Conservation (phyloP, 805 yeast species). For the Candida awuae region DNA sequence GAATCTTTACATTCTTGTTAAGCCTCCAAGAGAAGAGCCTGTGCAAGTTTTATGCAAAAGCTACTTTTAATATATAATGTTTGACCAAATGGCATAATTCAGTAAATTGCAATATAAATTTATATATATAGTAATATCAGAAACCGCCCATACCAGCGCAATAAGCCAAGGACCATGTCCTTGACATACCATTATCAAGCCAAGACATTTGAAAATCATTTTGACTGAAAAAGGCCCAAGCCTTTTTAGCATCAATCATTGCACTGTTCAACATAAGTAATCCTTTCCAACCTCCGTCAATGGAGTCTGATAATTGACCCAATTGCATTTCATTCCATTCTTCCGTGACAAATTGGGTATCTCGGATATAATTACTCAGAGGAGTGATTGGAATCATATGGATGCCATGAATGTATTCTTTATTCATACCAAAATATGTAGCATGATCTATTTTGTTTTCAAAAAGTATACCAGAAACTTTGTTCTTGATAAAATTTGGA, state of each 20-base stretch:
- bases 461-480: constrained; percentile 60
- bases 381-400: constrained; percentile 73
- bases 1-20: too few species aligned
- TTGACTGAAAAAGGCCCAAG: constrained; percentile 37
- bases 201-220: constrained; percentile 28
- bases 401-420: constrained; percentile 66
- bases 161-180: constrained; percentile 55
- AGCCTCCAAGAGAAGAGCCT: too few species aligned
- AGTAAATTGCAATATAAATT: too few species aligned
- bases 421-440: constrained; percentile 56
- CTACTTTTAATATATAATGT: background rate
- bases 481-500: constrained; percentile 41
- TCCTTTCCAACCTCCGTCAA: constrained; percentile 62
- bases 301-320: constrained; percentile 29
- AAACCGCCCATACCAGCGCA: constrained; percentile 41
- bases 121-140: background rate
- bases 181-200: constrained; percentile 55
- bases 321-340: constrained; percentile 33
- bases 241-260: constrained; percentile 32
- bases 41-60: background rate
- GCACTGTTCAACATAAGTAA: constrained; percentile 40
- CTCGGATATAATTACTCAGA: constrained; percentile 47
- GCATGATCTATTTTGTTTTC: constrained; percentile 69
- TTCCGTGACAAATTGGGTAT: constrained; percentile 39
- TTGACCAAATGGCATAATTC: too few species aligned